Conservation (phyloP, 2,329 filamentous ascomycete species). For the Ophiostoma tasmaniense region DNA sequence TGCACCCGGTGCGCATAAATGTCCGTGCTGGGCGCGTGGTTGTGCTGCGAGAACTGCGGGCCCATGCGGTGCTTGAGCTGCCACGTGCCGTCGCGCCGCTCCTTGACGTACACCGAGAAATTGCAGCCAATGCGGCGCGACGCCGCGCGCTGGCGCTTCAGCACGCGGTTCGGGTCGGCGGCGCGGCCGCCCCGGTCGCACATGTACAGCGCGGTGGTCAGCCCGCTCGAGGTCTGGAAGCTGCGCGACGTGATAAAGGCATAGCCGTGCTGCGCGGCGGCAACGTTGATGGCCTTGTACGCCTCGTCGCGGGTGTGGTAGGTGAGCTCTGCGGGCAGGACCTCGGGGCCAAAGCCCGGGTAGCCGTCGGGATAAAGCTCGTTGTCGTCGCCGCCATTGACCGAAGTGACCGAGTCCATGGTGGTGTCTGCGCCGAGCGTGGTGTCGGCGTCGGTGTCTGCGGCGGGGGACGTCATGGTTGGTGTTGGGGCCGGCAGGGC, state of each 20-base stretch:
- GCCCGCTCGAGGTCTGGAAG: constrained; percentile 14
- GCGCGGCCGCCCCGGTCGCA: constrained; percentile 16
- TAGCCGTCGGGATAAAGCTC: constrained; percentile 12
- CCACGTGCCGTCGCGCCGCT: constrained; percentile 16
- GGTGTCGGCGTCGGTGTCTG: background rate
- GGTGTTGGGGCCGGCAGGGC: background rate
- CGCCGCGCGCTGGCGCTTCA: constrained; percentile 15
- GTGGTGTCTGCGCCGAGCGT: constrained; percentile 1
- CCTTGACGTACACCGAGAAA: constrained; percentile 15
- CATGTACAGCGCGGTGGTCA: constrained; percentile 15
- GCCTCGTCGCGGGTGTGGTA: constrained; percentile 16
- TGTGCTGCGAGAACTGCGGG: constrained; percentile 15
- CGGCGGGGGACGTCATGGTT: constrained; percentile 7
- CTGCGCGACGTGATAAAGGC: constrained; percentile 17
- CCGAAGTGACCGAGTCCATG: background rate
- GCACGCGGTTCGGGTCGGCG: constrained; percentile 14
- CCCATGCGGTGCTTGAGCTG: constrained; percentile 13
- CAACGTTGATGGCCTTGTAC: constrained; percentile 14
- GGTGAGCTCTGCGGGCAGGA: constrained; percentile 11
- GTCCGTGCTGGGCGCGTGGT: constrained; percentile 16
- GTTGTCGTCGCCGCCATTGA: background rate
- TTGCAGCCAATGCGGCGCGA: constrained; percentile 18
- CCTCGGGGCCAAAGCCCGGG: constrained; percentile 15
- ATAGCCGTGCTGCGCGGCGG: constrained; percentile 15
- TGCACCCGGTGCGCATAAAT: constrained; percentile 17